Conservation (phyloP, 345 rosid species). For the Eucalyptus grandis region DNA sequence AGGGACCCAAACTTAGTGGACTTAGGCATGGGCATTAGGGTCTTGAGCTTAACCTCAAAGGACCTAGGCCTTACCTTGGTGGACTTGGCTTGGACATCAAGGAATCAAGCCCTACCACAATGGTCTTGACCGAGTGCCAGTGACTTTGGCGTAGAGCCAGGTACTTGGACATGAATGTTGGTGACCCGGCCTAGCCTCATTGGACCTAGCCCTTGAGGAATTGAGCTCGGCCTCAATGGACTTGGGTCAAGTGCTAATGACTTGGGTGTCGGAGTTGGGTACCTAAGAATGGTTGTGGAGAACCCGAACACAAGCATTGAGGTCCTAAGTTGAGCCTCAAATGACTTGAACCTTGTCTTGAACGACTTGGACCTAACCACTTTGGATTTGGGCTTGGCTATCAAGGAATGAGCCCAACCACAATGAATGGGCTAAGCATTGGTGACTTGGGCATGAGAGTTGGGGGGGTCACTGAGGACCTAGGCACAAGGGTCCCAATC, state of each 20-base stretch:
- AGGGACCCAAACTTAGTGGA: background rate
- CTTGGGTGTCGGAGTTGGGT: background rate
- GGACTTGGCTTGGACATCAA: background rate
- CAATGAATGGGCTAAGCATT: too few species aligned
- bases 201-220: background rate
- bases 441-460: too few species aligned
- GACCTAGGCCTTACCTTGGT: background rate
- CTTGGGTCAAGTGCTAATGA: background rate
- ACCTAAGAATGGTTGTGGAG: background rate
- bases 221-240: background rate
- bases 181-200: too few species aligned
- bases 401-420: too few species aligned
- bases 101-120: background rate
- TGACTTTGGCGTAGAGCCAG: background rate
- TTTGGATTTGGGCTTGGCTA: too few species aligned
- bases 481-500: too few species aligned
- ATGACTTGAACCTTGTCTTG: background rate
- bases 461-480: too few species aligned
- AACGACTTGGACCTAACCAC: too few species aligned
- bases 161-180: background rate
- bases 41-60: background rate
- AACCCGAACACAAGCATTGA: accelerated
- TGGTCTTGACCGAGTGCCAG: background rate
- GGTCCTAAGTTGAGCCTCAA: background rate
- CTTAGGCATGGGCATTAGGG: background rate